Base-by-base conservation (phyloP, 176 grass and related monocot genomes). In the Musa schizocarpa region DNA sequence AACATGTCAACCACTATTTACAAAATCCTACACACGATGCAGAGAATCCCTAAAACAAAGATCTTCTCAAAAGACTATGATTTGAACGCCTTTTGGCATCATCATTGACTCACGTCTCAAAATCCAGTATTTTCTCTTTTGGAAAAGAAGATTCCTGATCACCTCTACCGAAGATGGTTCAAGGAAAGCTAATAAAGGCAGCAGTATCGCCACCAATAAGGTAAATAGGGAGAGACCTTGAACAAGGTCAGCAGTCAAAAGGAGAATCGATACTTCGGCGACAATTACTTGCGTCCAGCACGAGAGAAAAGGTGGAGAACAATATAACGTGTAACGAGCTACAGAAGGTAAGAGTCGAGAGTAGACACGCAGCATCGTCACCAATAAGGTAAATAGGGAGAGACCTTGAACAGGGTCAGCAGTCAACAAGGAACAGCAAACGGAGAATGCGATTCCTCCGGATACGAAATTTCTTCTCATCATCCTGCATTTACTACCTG, bases 401-500 rank as follows among this genome's bases (percentile, higher is more conserved):
- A 52, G 7, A 81, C 71, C 71, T 81, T 8, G 72, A 68, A 75
- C 72, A 34, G 79, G 52, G 50, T 74, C 24, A 20, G 79, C 23
- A 56, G 55, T 80, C 21, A 73, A 29, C 24, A 74, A 75, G n/a
- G 94, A 89, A 82, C 88, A 87, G 72, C 69, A 93, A 59, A 91
- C 90, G 69, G 94, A 83, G 71, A 91, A 65, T 48, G 90, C 50
- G 69, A 90, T 74, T 50, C 90, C 86, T 83, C 85, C 88, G 29
- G 83, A 74, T 65, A 97, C 52, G 1, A 91, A 54, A 65, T 93
- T 86, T 81, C 90, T 91, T 81, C 90, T 87, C 81, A 71, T 76
- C 76, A 93, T 78, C 71, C 74, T 50, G 8, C 80, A 79, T 74
- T 74, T 75, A 53, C 64, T 82, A 59, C 85, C 85, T 87, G 73